Base-by-base conservation (phyloP, 2,329 filamentous ascomycete genomes). In the Colletotrichum somersetense region DNA sequence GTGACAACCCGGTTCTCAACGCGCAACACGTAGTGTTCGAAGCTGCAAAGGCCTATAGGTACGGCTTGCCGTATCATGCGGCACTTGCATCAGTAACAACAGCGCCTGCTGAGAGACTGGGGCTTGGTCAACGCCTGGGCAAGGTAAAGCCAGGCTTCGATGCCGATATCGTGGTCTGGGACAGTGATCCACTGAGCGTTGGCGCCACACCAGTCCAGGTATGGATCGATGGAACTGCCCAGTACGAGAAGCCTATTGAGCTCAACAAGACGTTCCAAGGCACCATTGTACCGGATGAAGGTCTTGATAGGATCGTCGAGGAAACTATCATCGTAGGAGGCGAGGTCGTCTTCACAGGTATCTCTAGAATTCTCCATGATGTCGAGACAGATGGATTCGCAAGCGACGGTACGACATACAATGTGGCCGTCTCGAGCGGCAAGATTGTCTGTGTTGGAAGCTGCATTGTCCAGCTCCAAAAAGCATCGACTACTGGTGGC, bases 1-100 rank as follows among this genome's bases (percentile, higher is more conserved):
- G 88, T 72, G 91, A 92, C 77, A 93, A 93, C 77, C 91, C 91
- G 0, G 90, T 92, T 0, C 80, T 92, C 62, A 92, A 92, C 75
- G 90, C 90, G 0, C 91, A 92, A 78, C 91, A 92, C 73, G 89
- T 93, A 1, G 82, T 92, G 0, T 91, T 92, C 59, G 91, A 91
- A 76, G 89, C 89, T 7, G 89, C 88, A 53, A 90, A 89, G 78
- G 87, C 80, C 3, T 88, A 88, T 75, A 86, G 86, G 52, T 91
- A 89, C 73, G 89, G 89, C 0, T 81, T 91, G 66, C 87, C 89
- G 0, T 91, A 91, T 74, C 88, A 91, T 63, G 88, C 83, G 3
- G 89, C 89, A 0, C 78, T 91, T 5, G 85, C 89, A 2, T 82
- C 86, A 16, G 88, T 91, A 7, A 91, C 89, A 0, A 86, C 85